Evolutionary conservation across 768 basidiomycete species (phyloP).

Genomic region (Auricularia sp.): DNA sequence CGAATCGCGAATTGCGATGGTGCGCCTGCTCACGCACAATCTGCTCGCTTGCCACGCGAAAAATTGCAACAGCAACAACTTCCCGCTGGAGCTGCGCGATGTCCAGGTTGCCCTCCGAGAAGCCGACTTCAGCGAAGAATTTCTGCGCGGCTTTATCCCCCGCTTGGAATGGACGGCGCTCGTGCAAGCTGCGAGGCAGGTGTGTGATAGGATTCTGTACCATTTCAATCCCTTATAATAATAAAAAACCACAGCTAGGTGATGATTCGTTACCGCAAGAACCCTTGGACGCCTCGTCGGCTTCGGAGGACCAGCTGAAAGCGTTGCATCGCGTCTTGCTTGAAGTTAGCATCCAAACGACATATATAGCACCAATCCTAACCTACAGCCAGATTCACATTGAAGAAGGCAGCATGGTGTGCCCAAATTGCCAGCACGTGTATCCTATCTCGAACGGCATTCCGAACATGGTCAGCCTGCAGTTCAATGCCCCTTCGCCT

Average conservation of each 20-base stretch:
- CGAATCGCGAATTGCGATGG: constrained; percentile 39
- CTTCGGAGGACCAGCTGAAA: constrained; percentile 75
- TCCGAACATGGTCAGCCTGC: constrained; percentile 80
- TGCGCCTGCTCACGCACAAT: constrained; percentile 92
- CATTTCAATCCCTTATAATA: too few relatives aligned
- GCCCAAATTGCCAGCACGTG: constrained; percentile 81
- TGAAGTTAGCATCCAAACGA: constrained; percentile 47
- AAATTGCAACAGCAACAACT: constrained; percentile 88
- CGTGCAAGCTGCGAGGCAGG: constrained; percentile 70
- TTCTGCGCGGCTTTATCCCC: constrained; percentile 72
- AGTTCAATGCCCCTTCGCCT: constrained; percentile 3
- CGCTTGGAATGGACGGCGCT: constrained; percentile 88
- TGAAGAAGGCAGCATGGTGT: constrained; percentile 87
- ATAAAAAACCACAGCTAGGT: constrained; percentile 51
- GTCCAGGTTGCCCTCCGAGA: constrained; percentile 72
- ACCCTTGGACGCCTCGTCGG: constrained; percentile 48
- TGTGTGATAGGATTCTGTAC: constrained; percentile 18
- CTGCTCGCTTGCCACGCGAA: constrained; percentile 90
- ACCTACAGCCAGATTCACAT: constrained; percentile 69
- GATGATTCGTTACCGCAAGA: constrained; percentile 73
- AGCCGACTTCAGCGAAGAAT: constrained; percentile 84
- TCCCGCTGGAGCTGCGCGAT: constrained; percentile 76
- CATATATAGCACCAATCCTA: not conserved
- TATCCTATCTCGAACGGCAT: constrained; percentile 92
- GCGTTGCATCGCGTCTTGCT: constrained; percentile 85